These are phyloP conservation scores for Fraxinus nigra DNA, from an alignment of 305 asterid species.

Conservation along the genomic window DNA sequence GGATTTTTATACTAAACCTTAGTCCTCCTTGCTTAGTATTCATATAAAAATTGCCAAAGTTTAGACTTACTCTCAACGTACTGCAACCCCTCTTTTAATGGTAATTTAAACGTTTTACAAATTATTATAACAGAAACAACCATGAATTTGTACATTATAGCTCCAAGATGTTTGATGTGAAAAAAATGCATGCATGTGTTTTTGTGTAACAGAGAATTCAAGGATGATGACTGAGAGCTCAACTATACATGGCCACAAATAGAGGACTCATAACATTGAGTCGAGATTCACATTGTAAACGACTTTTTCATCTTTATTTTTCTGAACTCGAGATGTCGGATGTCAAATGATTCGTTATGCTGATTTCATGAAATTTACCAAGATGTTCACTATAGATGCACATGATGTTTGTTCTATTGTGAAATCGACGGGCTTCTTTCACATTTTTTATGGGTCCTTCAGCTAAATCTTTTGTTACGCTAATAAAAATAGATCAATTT, in stretches of 20 bases:
- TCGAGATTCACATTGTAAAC: neutral
- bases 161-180: neutral
- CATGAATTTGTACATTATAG: neutral
- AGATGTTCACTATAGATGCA: neutral
- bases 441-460: neutral
- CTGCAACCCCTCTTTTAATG: neutral
- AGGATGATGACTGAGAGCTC: conserved; percentile 73
- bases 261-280: neutral
- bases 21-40: neutral
- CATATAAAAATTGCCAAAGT: neutral
- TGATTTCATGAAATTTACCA: neutral
- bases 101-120: neutral
- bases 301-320: neutral
- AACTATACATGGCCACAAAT: conserved; percentile 19
- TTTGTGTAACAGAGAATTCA: conserved; percentile 66
- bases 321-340: neutral
- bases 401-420: neutral
- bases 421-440: neutral
- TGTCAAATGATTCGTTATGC: neutral
- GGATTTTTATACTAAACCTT: neutral
- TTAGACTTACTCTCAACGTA: neutral
- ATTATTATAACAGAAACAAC: neutral
- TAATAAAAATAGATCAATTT: too few relatives aligned
- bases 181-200: neutral
- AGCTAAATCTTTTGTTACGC: neutral